Evolutionary conservation across 2,329 filamentous ascomycete genomes (phyloP), one percentile per base, ranked within the genome.

Genomic region (Gyromitra esculenta): DNA sequence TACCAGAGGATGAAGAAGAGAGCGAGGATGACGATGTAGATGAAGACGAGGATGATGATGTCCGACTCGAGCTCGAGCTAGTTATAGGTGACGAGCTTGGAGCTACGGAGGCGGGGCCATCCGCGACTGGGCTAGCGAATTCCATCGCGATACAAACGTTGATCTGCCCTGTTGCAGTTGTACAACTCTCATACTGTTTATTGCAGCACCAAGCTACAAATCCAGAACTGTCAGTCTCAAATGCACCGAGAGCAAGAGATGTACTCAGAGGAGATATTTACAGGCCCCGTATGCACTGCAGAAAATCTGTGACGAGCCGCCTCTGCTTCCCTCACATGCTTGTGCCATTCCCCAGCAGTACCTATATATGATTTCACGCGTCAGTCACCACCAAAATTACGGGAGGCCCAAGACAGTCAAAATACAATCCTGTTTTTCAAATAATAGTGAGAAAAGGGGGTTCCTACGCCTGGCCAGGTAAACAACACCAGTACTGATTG

Each of bases 181-280:
- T 70, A 21, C 66, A 70, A 18, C 52, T 70, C 39, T 70, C 66
- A 15, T 70, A 70, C 45, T 70, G 21, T 50, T 70, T 70, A 9
- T 70, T 70, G 13, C 66, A 70, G 18, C 66, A 70, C 66, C 66
- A 70, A 13, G 13, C 66, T 70, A 57, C 3, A 21, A 25, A 25
- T 35, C 5, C 15, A 5, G 5, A 13, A 5, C 21, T 8, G 31
- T 37, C 59, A 50, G 39, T 8, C 15, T 8, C 41, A 39, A 15
- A 18, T 11, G 60, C 15, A 18, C 1, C 9, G 11, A 15, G 9
- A 45, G 11, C 5, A 45, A 35, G 37, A 11, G 7, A 25, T 8
- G 15, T 25, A 21, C 13, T 70, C 8, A 8, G 21, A 21, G 15
- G n/a, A 60, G 7, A 15, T 52, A 59, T 54, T 60, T 50, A 70